Base-by-base conservation (phyloP, 2,329 filamentous ascomycete species). In the Diaporthe vaccinii region DNA sequence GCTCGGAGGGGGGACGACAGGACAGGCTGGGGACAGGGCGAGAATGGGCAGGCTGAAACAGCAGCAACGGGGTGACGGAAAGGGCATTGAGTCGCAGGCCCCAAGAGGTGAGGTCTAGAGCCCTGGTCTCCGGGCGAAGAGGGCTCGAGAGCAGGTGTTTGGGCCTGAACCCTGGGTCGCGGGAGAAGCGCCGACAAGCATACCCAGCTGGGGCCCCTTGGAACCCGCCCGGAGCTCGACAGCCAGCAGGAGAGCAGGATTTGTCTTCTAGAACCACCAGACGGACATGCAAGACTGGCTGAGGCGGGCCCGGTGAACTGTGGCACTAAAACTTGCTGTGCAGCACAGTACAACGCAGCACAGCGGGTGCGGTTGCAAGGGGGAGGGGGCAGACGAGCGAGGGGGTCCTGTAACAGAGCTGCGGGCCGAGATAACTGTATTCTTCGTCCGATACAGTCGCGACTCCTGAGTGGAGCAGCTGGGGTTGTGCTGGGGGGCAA, bases 391-490 rank as follows among this genome's bases (percentile, higher is more conserved):
- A 62, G 36, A 34, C 5, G 44, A 55, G 36, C 31, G 58, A 51
- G 41, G 46, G 70, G 70, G 34, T 73, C 34, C 46, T 73, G 70
- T 73, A 73, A 73, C 70, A 73, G 58, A 73, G 46, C 58, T 73
- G 70, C 70, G 70, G 70, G 70, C 70, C 70, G 57, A 65, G 70
- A 73, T 59, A 53, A 68, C 65, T 68, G 65, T 62, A 53, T 62
- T 73, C 70, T 65, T 59, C 58, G 70, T 73, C 70, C 46, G 70
- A 73, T 73, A 62, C 57, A 62, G 46, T 55, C 25, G 34, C 44
- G 58, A 73, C 70, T 73, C 70, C 58, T 73, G 70, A 73, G 58
- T 73, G 70, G 58, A 62, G 70, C 58, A 28, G 17, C 55, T 36
- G 28, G 36, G 46, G 46, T n/a, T 44, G 25, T 58, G 67, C 39